Percentiles rank a stretch among this genome's conserved stretches.
These are phyloP conservation scores for Colletotrichum filicis DNA, from an alignment of 2,329 filamentous ascomycete genomes.

Conservation along the genomic window DNA sequence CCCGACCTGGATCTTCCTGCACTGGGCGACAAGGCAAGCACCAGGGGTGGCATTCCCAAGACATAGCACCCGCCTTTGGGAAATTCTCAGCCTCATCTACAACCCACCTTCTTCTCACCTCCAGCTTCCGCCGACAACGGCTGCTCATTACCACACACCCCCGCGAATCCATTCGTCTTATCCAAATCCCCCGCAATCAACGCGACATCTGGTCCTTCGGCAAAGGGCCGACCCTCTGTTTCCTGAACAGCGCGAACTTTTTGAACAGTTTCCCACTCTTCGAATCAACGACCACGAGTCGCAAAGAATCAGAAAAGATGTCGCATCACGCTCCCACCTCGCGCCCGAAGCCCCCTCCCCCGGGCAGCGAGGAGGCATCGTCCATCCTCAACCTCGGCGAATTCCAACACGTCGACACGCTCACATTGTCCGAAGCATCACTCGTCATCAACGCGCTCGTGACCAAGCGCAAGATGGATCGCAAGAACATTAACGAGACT, in stretches of 20 bases:
- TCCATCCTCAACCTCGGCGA: slow-evolving; percentile 87
- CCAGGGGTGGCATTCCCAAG: background rate
- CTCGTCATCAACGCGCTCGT: slow-evolving; percentile 92
- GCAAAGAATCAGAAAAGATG: slow-evolving; percentile 10
- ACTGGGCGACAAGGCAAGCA: slow-evolving; percentile 1
- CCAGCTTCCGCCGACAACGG: slow-evolving; percentile 1
- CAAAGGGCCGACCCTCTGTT: background rate
- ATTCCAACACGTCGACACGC: slow-evolving; percentile 89
- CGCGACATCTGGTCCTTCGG: background rate
- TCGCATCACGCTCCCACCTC: slow-evolving; percentile 55
- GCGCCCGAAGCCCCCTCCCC: slow-evolving; percentile 74
- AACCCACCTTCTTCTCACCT: background rate
- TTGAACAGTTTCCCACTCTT: background rate
- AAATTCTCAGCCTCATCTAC: slow-evolving; percentile 26
- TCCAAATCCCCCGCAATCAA: background rate
- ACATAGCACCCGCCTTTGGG: slow-evolving; percentile 3
- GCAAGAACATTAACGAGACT: slow-evolving; percentile 85
- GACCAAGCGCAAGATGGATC: slow-evolving; percentile 80
- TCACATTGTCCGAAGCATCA: slow-evolving; percentile 92
- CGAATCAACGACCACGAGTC: background rate
- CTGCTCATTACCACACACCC: background rate
- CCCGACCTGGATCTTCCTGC: background rate
- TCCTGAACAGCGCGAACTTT: background rate
- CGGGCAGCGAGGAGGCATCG: slow-evolving; percentile 89
- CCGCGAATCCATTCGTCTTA: background rate